These are phyloP conservation scores for Mortierella claussenii DNA, from an alignment of 192 early-diverging fungal genomes.

Conservation along the genomic window DNA sequence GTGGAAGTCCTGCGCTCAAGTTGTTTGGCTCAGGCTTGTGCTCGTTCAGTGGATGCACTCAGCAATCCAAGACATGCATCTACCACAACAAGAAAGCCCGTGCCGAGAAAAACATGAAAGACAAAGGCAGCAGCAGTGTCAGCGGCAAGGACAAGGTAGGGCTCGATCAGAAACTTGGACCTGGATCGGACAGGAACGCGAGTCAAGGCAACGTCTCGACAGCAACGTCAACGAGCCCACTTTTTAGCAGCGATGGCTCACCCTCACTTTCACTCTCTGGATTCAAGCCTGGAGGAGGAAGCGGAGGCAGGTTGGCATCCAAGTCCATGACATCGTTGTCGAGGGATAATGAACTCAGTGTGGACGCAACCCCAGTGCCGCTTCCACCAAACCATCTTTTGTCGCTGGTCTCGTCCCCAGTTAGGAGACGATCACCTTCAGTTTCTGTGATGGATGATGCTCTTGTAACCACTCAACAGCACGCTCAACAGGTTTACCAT, in stretches of 20 bases:
- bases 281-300: not conserved
- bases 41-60: slow-evolving; percentile 31
- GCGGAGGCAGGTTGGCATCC: slow-evolving; percentile 15
- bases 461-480: slow-evolving; percentile 7
- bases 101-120: too few relatives aligned
- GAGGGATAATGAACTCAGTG: slow-evolving; percentile 18
- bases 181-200: slow-evolving; percentile 11
- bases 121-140: too few relatives aligned
- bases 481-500: too few relatives aligned
- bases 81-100: slow-evolving; percentile 32
- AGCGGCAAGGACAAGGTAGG: slow-evolving; percentile 15
- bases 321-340: slow-evolving; percentile 37
- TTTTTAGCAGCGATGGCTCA: slow-evolving; percentile 10
- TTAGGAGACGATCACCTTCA: slow-evolving; percentile 31
- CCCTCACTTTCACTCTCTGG: not conserved
- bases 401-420: not conserved
- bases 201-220: slow-evolving; percentile 10
- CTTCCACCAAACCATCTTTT: slow-evolving; percentile 5
- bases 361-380: not conserved
- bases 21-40: slow-evolving; percentile 23
- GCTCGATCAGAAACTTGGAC: slow-evolving; percentile 9
- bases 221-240: not conserved
- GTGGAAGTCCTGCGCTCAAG: slow-evolving; percentile 21
- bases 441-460: slow-evolving; percentile 40
- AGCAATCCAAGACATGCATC: slow-evolving; percentile 35